Percentiles rank a stretch among this genome's conserved stretches.
Conservation (phyloP, 176 grass and related monocot species). For the Lolium perenne region DNA sequence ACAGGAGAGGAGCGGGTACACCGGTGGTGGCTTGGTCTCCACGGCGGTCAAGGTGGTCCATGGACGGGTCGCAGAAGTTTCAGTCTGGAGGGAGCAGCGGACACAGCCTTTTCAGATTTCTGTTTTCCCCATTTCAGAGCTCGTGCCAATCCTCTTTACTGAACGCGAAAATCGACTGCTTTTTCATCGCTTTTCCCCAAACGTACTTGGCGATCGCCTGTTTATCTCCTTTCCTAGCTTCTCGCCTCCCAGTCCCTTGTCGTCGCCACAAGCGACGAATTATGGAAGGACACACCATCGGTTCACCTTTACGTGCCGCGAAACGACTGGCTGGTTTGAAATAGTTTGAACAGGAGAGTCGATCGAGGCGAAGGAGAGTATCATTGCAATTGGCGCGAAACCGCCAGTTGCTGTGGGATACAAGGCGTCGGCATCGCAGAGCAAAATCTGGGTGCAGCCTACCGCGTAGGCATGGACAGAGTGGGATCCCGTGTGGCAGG, state of each 20-base stretch:
- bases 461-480: too few relatives aligned
- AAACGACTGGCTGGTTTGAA: background rate
- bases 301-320: too few relatives aligned
- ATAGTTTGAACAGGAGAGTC: background rate
- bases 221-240: background rate
- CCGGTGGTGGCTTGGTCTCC: background rate
- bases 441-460: background rate
- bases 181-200: background rate
- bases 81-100: constrained; percentile 10
- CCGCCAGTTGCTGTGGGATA: background rate
- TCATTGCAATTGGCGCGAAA: background rate
- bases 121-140: background rate
- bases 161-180: background rate
- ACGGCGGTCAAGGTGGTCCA: background rate
- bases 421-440: background rate
- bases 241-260: background rate
- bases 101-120: background rate
- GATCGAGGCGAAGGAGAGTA: background rate
- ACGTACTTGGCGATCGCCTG: background rate
- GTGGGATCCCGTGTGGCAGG: too few relatives aligned
- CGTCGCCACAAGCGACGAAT: background rate
- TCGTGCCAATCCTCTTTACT: background rate
- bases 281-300: too few relatives aligned
- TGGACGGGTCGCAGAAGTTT: background rate
- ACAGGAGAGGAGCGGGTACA: background rate